Evolutionary conservation across 2,329 filamentous ascomycete genomes (phyloP), one percentile per base, ranked within the genome.

Genomic region (Fusarium luffae): DNA sequence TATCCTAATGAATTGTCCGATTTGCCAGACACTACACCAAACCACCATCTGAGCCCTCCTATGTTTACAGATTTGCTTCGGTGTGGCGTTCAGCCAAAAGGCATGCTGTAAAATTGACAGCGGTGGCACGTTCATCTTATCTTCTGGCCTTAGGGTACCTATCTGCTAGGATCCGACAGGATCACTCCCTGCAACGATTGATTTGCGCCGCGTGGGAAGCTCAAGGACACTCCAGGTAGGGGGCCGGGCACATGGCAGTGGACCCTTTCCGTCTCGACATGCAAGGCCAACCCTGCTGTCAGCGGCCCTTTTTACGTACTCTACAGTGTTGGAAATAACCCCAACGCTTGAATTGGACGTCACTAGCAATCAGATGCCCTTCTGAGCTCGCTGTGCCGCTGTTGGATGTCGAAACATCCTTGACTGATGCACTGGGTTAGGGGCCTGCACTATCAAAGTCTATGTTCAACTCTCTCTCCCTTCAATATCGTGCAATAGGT

Each of bases 171-270:
- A 56, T 52, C 21, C 23, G 51, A 40, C 54, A 70, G 60, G 68
- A 68, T 61, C 54, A 28, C 27, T 42, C 60, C 71, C 63, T 72
- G 69, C 40, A 65, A 55, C 32, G 40, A 66, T 51, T 37, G 40
- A 66, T 59, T 66, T 50, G 59, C 50, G 49, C 69, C 56, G 52
- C 56, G 59, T 68, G 68, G 48, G 34, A 69, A 68, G 59, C 58
- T 58, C 61, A 72, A 61, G 63, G 61, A 59, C 64, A 58, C 63
- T 66, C 61, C 55, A 43, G 62, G 69, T 62, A 71, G 63, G 62
- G 62, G 65, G 59, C 65, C 50, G 57, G 68, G 70, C 73, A 74
- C 73, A 74, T 73, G 69, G 72, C 69, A 73, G 68, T 74, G 73
- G 68, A 64, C 70, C 66, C 54, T 59, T 55, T 48, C 63, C 49